Conservation (phyloP, 208 protist species). For the Trypanosoma lewisi region DNA sequence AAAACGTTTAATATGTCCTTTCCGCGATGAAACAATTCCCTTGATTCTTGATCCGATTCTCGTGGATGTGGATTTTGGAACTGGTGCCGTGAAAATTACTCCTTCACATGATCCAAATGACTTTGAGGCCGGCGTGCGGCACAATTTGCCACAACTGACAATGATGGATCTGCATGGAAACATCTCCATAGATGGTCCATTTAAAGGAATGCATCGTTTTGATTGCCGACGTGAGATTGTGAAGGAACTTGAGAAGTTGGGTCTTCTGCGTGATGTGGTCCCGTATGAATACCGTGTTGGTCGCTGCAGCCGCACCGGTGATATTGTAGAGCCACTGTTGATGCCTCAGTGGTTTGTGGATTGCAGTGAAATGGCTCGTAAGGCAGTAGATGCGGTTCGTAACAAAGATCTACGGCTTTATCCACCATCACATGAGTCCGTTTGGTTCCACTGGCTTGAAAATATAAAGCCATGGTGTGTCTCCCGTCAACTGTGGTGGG, state of each 20-base stretch:
- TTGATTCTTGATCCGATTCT: constrained; percentile 96
- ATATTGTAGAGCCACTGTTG: constrained; percentile 99
- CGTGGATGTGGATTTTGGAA: constrained; percentile 99
- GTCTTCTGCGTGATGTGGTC: constrained; percentile 88
- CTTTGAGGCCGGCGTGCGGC: constrained; percentile 96
- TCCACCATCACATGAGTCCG: constrained; percentile 88
- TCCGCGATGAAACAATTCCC: constrained; percentile 93
- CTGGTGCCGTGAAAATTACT: constrained; percentile 98
- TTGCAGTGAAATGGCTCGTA: constrained; percentile 87
- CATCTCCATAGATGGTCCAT: constrained; percentile 91
- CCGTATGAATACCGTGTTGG: constrained; percentile 95
- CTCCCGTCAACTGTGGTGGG: constrained; percentile 99
- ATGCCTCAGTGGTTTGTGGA: constrained; percentile 99
- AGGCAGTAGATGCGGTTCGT: constrained; percentile 80
- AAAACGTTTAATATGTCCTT: constrained; percentile 95
- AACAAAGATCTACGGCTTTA: constrained; percentile 94
- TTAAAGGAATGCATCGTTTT: constrained; percentile 96
- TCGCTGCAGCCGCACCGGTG: constrained; percentile 95
- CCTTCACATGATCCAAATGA: constrained; percentile 99
- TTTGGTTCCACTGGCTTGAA: constrained; percentile 97
- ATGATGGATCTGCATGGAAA: constrained; percentile 96
- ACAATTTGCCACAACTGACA: constrained; percentile 95
- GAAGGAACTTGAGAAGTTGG: constrained; percentile 89
- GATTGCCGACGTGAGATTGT: constrained; percentile 92
- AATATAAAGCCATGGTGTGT: constrained; percentile 98